Evolutionary conservation across 2,329 filamentous ascomycete genomes (phyloP).

Genomic region (Sclerotinia sclerotiorum): DNA sequence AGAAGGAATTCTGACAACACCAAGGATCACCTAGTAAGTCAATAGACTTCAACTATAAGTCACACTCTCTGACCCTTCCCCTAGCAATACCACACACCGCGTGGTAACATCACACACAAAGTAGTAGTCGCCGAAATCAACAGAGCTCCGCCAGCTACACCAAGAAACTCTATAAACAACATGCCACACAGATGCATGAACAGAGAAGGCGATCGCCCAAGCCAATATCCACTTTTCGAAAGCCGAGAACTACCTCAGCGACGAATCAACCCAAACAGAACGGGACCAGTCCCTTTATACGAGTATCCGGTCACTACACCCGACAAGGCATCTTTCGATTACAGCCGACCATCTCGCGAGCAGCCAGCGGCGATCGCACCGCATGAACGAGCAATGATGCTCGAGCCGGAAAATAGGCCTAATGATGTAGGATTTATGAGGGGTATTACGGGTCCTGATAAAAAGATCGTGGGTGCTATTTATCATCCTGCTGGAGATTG

Average conservation of each 20-base stretch:
- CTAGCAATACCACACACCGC: background rate
- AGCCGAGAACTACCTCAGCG: background rate
- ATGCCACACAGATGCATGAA: background rate
- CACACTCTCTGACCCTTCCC: background rate
- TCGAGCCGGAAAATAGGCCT: background rate
- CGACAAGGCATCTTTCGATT: background rate
- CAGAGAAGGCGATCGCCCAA: background rate
- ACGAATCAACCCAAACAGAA: background rate
- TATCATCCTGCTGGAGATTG: conserved; percentile 1
- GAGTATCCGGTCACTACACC: background rate
- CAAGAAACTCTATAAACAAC: conserved; percentile 2
- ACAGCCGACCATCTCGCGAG: background rate
- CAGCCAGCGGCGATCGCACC: background rate
- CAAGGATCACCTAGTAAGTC: background rate
- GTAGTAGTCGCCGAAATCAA: background rate
- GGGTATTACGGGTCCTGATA: background rate
- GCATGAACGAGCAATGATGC: background rate
- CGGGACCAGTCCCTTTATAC: background rate
- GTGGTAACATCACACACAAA: background rate
- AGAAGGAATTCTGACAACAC: conserved; percentile 9
- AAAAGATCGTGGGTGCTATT: background rate
- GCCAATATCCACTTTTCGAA: background rate
- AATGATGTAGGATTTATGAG: conserved; percentile 1
- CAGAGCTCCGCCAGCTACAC: background rate
- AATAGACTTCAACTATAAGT: background rate